These are phyloP conservation scores for Globisporangium radiosum DNA, from an alignment of 352 stramenopile species.

Conservation along the genomic window DNA sequence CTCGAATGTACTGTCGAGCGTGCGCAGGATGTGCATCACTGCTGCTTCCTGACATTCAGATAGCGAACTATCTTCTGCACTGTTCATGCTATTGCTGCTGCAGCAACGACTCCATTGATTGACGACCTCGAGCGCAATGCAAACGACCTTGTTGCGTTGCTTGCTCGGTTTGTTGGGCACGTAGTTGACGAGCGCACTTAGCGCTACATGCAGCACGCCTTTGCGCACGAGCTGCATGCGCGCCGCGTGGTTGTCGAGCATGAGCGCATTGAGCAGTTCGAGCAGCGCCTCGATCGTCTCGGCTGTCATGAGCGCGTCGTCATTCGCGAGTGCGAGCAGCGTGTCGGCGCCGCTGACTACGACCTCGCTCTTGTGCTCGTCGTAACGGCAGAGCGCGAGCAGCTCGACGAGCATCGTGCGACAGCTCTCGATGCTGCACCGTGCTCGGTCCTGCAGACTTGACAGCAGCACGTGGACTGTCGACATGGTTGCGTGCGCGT, in stretches of 20 bases:
- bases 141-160: constrained; percentile 32
- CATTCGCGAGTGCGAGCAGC: constrained; percentile 19
- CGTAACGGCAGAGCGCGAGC: constrained; percentile 27
- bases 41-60: constrained; percentile 14
- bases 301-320: constrained; percentile 10
- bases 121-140: constrained; percentile 35
- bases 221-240: constrained; percentile 12
- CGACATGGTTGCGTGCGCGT: constrained; percentile 18
- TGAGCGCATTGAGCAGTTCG: constrained; percentile 32
- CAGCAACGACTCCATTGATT: constrained; percentile 14
- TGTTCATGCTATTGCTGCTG: constrained; percentile 3
- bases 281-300: constrained; percentile 34
- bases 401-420: constrained; percentile 28
- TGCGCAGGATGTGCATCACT: constrained; percentile 18
- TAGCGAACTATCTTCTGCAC: constrained; percentile 7
- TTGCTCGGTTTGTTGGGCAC: constrained; percentile 19
- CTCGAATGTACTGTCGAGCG: constrained; percentile 24
- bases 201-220: constrained; percentile 25
- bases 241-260: constrained; percentile 17
- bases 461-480: constrained; percentile 35
- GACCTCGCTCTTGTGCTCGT: constrained; percentile 27
- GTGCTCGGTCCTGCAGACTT: constrained; percentile 25
- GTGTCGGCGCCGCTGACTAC: constrained; percentile 22
- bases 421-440: constrained; percentile 13
- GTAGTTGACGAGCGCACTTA: constrained; percentile 13